A percentile compares a stretch with the other conserved stretches of the same genome.
These are phyloP conservation scores for Candida frijolesensis DNA, from an alignment of 1,139 yeast genomes.

Conservation along the genomic window DNA sequence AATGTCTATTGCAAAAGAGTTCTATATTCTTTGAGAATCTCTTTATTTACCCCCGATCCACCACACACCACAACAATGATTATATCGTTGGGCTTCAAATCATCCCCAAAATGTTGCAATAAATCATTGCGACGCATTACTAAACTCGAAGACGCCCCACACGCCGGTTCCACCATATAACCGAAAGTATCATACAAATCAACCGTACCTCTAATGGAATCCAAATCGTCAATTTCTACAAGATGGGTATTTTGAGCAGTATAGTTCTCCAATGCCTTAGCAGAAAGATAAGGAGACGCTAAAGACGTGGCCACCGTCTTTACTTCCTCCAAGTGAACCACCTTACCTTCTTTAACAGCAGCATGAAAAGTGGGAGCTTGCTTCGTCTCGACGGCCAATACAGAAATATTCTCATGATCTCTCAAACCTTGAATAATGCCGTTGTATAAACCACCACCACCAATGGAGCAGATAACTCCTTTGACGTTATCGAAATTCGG, in stretches of 20 bases:
- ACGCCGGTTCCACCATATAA: constrained; percentile 41
- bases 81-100: constrained; percentile 31
- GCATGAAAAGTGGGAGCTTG: constrained; percentile 42
- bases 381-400: constrained; percentile 38
- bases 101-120: constrained; percentile 23
- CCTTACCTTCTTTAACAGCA: constrained; percentile 30
- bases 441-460: constrained; percentile 44
- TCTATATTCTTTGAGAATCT: constrained; percentile 23
- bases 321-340: constrained; percentile 30
- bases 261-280: constrained; percentile 30
- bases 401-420: constrained; percentile 22
- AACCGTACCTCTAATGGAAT: constrained; percentile 34
- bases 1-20: constrained; percentile 11
- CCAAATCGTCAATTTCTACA: constrained; percentile 36
- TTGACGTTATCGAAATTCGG: constrained; percentile 25
- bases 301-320: constrained; percentile 42
- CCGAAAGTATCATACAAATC: constrained; percentile 28
- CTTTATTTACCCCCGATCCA: constrained; percentile 33
- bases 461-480: constrained; percentile 44
- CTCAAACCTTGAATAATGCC: constrained; percentile 37
- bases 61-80: constrained; percentile 44
- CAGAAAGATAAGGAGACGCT: constrained; percentile 41
- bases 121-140: constrained; percentile 26
- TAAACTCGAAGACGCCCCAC: constrained; percentile 40
- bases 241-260: constrained; percentile 22